Conservation (phyloP, 106 monocot species). For the Cymbidium sinense region DNA sequence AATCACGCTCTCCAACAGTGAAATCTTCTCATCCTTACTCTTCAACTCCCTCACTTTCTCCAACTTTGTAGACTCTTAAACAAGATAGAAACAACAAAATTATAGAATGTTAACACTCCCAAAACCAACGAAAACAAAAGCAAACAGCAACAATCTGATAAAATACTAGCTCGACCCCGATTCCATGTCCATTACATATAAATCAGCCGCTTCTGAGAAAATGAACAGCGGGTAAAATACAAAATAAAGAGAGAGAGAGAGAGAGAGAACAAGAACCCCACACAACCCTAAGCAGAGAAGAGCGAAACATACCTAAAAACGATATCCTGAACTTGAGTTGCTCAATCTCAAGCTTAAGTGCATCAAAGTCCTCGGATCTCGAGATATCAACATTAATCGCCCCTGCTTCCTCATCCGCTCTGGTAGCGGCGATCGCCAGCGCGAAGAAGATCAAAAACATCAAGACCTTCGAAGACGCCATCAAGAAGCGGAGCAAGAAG, state of each 20-base stretch:
- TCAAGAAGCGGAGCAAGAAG: neutral
- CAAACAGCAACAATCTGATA: neutral
- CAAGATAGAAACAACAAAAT: neutral
- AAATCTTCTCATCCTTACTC: conserved; percentile 36
- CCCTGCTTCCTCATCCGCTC: conserved; percentile 18
- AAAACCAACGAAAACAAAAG: too few species aligned
- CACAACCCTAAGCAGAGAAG: neutral
- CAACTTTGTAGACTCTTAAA: conserved; percentile 35
- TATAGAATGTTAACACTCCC: neutral
- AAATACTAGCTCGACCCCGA: neutral
- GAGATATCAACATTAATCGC: conserved; percentile 7
- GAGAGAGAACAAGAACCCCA: neutral
- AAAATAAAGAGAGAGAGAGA: neutral
- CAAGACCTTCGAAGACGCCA: conserved; percentile 26
- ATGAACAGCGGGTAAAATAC: too few species aligned
- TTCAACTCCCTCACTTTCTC: conserved; percentile 27
- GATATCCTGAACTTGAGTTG: conserved; percentile 27
- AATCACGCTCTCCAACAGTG: conserved; percentile 21
- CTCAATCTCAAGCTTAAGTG: conserved; percentile 29
- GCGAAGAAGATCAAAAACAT: conserved; percentile 14
- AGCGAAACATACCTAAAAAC: conserved; percentile 12
- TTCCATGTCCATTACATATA: neutral
- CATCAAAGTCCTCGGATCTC: conserved; percentile 9
- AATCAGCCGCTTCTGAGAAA: neutral
- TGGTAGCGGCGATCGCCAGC: conserved; percentile 9